Evolutionary conservation across 2,329 filamentous ascomycete genomes (phyloP).

Genomic region (Alternaria rosae): DNA sequence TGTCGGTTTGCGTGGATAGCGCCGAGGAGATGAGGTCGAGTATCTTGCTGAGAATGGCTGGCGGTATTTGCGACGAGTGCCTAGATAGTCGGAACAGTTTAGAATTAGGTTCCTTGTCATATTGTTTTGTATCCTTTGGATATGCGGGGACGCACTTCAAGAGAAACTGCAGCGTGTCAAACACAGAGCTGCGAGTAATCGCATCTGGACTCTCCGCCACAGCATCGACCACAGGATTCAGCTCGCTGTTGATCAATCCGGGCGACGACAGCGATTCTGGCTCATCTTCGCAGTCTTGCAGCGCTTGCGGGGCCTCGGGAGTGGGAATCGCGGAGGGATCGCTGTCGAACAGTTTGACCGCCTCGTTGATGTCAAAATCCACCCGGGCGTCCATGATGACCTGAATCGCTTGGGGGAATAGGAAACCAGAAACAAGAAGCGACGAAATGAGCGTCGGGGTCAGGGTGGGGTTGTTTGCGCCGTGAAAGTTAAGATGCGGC

Average conservation of each 20-base stretch:
- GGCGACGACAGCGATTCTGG: conserved; percentile 78
- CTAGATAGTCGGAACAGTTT: conserved; percentile 73
- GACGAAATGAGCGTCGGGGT: conserved; percentile 24
- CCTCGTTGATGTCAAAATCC: conserved; percentile 94
- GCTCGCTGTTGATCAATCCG: conserved; percentile 79
- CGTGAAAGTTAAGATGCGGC: conserved; percentile 24
- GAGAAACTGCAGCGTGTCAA: conserved; percentile 94
- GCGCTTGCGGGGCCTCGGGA: conserved; percentile 80
- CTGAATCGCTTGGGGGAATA: conserved; percentile 21
- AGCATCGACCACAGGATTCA: conserved; percentile 92
- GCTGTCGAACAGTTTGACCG: conserved; percentile 95
- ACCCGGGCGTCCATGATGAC: conserved; percentile 70
- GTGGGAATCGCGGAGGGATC: conserved; percentile 85
- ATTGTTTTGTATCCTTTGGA: conserved; percentile 41
- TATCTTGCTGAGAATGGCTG: conserved; percentile 86
- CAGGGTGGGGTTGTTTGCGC: conserved; percentile 16
- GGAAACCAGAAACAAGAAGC: conserved; percentile 23
- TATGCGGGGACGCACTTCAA: conserved; percentile 85
- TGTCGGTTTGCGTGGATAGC: conserved; percentile 83
- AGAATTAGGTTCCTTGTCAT: conserved; percentile 62
- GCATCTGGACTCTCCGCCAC: conserved; percentile 92
- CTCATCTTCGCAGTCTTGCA: conserved; percentile 92
- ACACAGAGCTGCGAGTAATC: conserved; percentile 76
- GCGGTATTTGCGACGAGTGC: conserved; percentile 79
- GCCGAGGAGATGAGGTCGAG: conserved; percentile 90